These are phyloP conservation scores for Neonectria hederae DNA, from an alignment of 2,329 filamentous ascomycete genomes.

Conservation along the genomic window DNA sequence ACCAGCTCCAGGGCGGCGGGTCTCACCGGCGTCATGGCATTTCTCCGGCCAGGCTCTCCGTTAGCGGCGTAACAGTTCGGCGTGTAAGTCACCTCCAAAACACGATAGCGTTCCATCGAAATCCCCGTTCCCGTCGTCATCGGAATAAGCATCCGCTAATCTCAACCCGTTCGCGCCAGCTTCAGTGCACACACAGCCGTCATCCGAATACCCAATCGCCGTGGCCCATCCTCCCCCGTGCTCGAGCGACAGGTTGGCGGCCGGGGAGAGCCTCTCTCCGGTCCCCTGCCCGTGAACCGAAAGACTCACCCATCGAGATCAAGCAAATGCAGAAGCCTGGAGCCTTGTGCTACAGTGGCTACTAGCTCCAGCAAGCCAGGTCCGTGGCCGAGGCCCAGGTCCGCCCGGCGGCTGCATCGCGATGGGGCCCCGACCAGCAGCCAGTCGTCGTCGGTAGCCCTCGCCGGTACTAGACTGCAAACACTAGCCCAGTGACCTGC, in stretches of 20 bases:
- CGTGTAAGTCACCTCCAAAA: background rate
- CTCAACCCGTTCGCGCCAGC: slow-evolving; percentile 34
- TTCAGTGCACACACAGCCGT: slow-evolving; percentile 21
- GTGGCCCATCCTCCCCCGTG: slow-evolving; percentile 44
- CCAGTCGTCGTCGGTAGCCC: slow-evolving; percentile 7
- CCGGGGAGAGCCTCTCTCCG: slow-evolving; percentile 8
- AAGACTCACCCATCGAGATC: too few species aligned
- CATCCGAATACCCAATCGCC: slow-evolving; percentile 43
- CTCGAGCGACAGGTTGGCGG: slow-evolving; percentile 43
- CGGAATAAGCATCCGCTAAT: slow-evolving; percentile 42
- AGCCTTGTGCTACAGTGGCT: background rate
- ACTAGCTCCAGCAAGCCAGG: background rate
- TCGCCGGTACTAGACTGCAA: slow-evolving; percentile 12
- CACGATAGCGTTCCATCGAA: slow-evolving; percentile 10
- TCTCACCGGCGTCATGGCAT: background rate
- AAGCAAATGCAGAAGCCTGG: background rate
- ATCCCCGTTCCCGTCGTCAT: slow-evolving; percentile 17
- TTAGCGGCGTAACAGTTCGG: background rate
- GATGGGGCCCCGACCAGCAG: background rate
- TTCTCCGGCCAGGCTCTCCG: background rate
- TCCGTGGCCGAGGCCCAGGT: background rate
- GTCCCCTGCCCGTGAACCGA: background rate
- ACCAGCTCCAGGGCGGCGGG: slow-evolving; percentile 5
- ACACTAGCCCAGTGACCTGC: slow-evolving; percentile 20
- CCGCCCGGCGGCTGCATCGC: background rate